Evolutionary conservation across 805 yeast species (phyloP).

Genomic region (Helenozyma rhizophorensis): DNA sequence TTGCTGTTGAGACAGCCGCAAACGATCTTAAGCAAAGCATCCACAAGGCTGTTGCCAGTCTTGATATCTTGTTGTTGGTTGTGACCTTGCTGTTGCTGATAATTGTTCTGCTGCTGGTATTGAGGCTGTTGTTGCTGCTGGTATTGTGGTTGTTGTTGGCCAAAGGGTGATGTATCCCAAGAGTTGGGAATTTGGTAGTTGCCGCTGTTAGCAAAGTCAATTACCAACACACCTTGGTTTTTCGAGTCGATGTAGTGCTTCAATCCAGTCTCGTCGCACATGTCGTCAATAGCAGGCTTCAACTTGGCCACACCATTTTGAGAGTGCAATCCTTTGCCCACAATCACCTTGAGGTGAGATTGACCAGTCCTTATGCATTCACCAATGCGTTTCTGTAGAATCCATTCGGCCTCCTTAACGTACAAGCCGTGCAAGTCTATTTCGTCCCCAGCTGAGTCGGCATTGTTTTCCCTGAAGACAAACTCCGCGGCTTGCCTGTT

Average conservation of each 20-base stretch:
- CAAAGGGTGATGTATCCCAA: conserved; percentile 21
- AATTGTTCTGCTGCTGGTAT: conserved; percentile 19
- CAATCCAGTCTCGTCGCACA: conserved; percentile 66
- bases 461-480: conserved; percentile 82
- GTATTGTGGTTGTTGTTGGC: conserved; percentile 20
- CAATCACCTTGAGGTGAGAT: conserved; percentile 70
- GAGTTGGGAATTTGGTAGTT: conserved; percentile 26
- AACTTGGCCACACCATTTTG: conserved; percentile 77
- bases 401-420: conserved; percentile 82
- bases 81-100: conserved; percentile 11
- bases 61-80: conserved; percentile 7
- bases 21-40: conserved; percentile 26
- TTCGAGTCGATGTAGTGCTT: conserved; percentile 58
- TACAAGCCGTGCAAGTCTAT: conserved; percentile 91
- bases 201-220: conserved; percentile 44
- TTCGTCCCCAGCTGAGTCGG: conserved; percentile 80
- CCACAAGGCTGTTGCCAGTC: conserved; percentile 27
- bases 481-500: conserved; percentile 85
- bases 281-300: conserved; percentile 80
- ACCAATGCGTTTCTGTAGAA: conserved; percentile 68
- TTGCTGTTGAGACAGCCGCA: too few species aligned
- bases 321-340: conserved; percentile 90
- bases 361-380: conserved; percentile 59
- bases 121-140: conserved; percentile 16
- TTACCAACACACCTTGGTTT: conserved; percentile 76